phyloP scores from a whole-genome alignment of 352 stramenopile species.

The Phytophthora pisi region DNA sequence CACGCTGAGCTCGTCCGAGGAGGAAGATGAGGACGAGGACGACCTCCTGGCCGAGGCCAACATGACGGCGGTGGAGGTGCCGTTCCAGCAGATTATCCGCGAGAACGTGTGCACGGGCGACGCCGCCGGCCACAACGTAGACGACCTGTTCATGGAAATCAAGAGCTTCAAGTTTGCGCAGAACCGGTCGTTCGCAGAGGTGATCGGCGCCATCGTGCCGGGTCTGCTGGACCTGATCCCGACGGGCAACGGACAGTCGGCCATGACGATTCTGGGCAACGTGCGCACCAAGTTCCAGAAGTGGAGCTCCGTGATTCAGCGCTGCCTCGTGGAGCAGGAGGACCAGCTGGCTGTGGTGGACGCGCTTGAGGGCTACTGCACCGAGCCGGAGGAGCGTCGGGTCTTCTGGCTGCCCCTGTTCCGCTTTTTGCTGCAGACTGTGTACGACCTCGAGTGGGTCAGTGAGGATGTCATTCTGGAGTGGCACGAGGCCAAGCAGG shows the following conservation, averaged over 20 bases:
- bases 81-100: constrained; percentile 80
- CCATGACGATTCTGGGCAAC: constrained; percentile 73
- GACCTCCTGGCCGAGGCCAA: constrained; percentile 57
- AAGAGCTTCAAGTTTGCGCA: constrained; percentile 95
- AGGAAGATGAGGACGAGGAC: constrained; percentile 68
- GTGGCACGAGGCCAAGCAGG: constrained; percentile 70
- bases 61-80: constrained; percentile 45
- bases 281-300: constrained; percentile 88
- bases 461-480: constrained; percentile 92
- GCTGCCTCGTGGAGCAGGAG: constrained; percentile 85
- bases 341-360: constrained; percentile 71
- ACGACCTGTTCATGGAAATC: constrained; percentile 94
- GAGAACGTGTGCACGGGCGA: constrained; percentile 85
- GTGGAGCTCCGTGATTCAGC: constrained; percentile 91
- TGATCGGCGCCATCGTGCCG: constrained; percentile 77
- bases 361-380: constrained; percentile 65
- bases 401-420: constrained; percentile 82
- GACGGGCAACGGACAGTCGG: constrained; percentile 45
- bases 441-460: constrained; percentile 94
- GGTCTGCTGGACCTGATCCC: constrained; percentile 73
- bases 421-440: constrained; percentile 93
- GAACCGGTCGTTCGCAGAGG: constrained; percentile 85
- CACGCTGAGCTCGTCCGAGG: constrained; percentile 76
- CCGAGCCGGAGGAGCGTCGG: constrained; percentile 48
- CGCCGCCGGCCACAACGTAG: constrained; percentile 74